These are phyloP conservation scores for Nakaseomyces kungkrabaensis DNA, from an alignment of 1,139 yeast species.

Conservation along the genomic window DNA sequence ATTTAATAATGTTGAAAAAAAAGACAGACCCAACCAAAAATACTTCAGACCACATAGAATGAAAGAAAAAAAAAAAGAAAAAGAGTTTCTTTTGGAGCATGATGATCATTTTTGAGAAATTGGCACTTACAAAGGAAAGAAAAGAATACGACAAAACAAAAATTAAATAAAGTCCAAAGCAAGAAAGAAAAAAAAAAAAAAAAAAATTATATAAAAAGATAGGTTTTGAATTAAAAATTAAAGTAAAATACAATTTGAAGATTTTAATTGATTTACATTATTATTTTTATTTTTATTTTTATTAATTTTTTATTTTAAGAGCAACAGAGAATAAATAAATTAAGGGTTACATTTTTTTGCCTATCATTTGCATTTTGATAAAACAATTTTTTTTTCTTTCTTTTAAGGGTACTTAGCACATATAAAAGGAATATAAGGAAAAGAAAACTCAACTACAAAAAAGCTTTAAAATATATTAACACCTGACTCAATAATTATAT, in stretches of 20 bases:
- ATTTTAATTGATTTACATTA: background rate
- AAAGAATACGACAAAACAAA: background rate
- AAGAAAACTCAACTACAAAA: background rate
- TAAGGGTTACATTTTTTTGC: too few relatives aligned
- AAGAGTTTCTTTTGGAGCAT: background rate
- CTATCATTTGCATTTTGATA: too few relatives aligned
- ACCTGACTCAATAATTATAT: background rate
- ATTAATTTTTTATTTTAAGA: too few relatives aligned
- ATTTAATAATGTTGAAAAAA: background rate
- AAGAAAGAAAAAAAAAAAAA: background rate
- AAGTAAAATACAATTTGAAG: background rate
- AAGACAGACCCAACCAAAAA: background rate
- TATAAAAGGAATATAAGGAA: background rate
- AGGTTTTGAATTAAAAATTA: background rate
- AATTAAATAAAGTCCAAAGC: background rate
- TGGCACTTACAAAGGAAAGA: background rate
- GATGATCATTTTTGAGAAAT: background rate
- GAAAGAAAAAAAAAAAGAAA: background rate
- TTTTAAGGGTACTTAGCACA: too few relatives aligned
- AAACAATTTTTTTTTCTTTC: too few relatives aligned
- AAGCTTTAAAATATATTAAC: background rate
- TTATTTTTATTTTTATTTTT: background rate
- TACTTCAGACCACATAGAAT: too few relatives aligned
- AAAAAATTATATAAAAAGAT: background rate
- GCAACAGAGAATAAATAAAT: too few relatives aligned